A percentile compares a stretch with the other conserved stretches of the same genome.
phyloP scores from a whole-genome alignment of 2,329 filamentous ascomycete genomes.

The Diaporthe sp. region DNA sequence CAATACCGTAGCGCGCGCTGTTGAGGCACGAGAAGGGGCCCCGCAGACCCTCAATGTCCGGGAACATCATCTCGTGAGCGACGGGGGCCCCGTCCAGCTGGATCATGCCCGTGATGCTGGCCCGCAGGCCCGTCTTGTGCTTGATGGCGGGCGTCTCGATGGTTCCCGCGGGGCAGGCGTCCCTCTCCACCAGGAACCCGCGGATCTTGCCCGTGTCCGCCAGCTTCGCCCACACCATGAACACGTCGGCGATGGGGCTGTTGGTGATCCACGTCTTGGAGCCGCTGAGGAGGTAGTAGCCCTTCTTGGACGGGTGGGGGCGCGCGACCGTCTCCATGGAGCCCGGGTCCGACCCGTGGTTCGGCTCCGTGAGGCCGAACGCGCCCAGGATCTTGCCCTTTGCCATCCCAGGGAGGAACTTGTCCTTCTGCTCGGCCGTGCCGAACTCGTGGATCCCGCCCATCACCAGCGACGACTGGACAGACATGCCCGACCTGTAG shows the following conservation, averaged over 20 bases:
- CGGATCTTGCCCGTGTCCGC: conserved; percentile 93
- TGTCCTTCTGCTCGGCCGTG: conserved; percentile 82
- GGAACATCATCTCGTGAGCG: conserved; percentile 92
- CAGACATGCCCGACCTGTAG: conserved; percentile 88
- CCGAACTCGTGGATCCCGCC: conserved; percentile 88
- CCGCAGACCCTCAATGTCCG: conserved; percentile 83
- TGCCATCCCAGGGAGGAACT: conserved; percentile 79
- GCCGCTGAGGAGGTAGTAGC: conserved; percentile 79
- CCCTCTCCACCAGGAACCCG: conserved; percentile 89
- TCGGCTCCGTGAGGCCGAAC: conserved; percentile 88
- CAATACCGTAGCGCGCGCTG: conserved; percentile 91
- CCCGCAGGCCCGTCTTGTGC: conserved; percentile 93
- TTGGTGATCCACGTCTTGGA: conserved; percentile 95
- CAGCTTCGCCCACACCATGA: conserved; percentile 92
- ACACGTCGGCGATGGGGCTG: conserved; percentile 83
- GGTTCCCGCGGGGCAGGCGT: conserved; percentile 85
- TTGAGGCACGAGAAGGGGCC: conserved; percentile 97
- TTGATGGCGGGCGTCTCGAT: conserved; percentile 92
- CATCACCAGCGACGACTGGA: conserved; percentile 88
- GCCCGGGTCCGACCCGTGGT: conserved; percentile 88
- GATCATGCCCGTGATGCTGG: conserved; percentile 97
- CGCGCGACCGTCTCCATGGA: conserved; percentile 85
- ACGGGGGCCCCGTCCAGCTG: conserved; percentile 93
- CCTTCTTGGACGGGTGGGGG: conserved; percentile 80
- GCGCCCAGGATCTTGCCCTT: conserved; percentile 81